phyloP scores from a whole-genome alignment of 2,329 filamentous ascomycete species.

The Xylaria polymorpha region DNA sequence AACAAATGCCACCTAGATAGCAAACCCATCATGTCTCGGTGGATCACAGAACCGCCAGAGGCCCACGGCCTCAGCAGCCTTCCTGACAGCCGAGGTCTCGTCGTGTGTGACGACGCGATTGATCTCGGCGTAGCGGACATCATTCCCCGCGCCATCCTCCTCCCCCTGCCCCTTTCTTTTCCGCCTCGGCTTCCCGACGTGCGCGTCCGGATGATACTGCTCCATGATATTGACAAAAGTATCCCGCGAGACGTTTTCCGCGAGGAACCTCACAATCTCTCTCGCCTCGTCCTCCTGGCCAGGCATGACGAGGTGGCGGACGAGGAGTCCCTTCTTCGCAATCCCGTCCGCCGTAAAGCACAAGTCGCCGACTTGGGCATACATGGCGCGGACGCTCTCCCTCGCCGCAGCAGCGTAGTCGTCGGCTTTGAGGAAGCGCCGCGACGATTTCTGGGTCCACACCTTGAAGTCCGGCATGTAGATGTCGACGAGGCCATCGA shows the following conservation, averaged over 20 bases:
- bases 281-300: slow-evolving; percentile 78
- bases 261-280: slow-evolving; percentile 81
- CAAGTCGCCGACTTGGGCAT: slow-evolving; percentile 82
- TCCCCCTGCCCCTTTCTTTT: slow-evolving; percentile 46
- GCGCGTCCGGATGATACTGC: slow-evolving; percentile 83
- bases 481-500: slow-evolving; percentile 85
- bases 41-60: slow-evolving; percentile 83
- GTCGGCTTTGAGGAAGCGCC: slow-evolving; percentile 79
- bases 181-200: slow-evolving; percentile 78
- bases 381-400: slow-evolving; percentile 84
- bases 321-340: slow-evolving; percentile 79
- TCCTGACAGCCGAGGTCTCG: slow-evolving; percentile 74
- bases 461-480: slow-evolving; percentile 92
- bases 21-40: slow-evolving; percentile 63
- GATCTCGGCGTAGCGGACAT: slow-evolving; percentile 78
- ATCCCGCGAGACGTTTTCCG: slow-evolving; percentile 76
- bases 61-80: slow-evolving; percentile 76
- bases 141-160: slow-evolving; percentile 35
- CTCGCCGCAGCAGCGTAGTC: slow-evolving; percentile 78
- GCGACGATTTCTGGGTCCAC: slow-evolving; percentile 74
- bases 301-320: slow-evolving; percentile 88
- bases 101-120: slow-evolving; percentile 75
- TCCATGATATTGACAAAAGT: slow-evolving; percentile 90
- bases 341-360: slow-evolving; percentile 85
- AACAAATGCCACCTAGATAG: slow-evolving; percentile 53